These are phyloP conservation scores for Davidsoniella virescens DNA, from an alignment of 2,329 filamentous ascomycete genomes.

Conservation along the genomic window DNA sequence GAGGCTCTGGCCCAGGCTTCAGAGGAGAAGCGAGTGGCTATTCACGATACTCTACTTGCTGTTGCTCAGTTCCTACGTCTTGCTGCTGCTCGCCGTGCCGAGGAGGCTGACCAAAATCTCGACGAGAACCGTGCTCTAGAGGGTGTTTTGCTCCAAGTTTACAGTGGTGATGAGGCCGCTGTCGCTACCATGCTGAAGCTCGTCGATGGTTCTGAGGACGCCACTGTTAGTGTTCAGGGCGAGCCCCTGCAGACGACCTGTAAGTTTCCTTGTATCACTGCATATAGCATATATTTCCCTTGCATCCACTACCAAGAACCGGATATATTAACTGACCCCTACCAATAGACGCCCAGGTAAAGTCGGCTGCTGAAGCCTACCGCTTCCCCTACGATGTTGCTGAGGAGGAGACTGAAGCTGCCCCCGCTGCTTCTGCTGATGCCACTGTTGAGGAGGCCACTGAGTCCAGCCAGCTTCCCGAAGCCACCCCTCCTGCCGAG, in stretches of 20 bases:
- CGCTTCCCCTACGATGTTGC: slow-evolving; percentile 25
- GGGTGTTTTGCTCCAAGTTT: slow-evolving; percentile 61
- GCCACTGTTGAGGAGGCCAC: not conserved
- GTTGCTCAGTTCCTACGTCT: slow-evolving; percentile 68
- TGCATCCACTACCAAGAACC: not conserved
- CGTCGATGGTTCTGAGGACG: slow-evolving; percentile 54
- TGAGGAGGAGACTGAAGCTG: slow-evolving; percentile 16
- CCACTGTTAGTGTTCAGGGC: slow-evolving; percentile 47
- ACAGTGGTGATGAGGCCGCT: slow-evolving; percentile 59
- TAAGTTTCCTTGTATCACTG: slow-evolving; percentile 27
- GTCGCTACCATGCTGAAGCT: slow-evolving; percentile 63
- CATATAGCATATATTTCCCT: slow-evolving; percentile 13
- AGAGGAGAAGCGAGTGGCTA: slow-evolving; percentile 18
- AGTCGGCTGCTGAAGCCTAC: slow-evolving; percentile 35
- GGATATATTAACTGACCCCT: slow-evolving; percentile 15
- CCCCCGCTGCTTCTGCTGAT: slow-evolving; percentile 10
- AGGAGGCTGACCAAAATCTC: slow-evolving; percentile 45
- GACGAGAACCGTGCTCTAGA: slow-evolving; percentile 72
- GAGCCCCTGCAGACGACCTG: slow-evolving; percentile 54
- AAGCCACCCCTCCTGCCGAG: not conserved
- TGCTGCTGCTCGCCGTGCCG: slow-evolving; percentile 57
- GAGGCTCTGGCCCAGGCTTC: slow-evolving; percentile 34
- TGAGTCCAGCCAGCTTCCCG: not conserved
- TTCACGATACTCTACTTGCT: slow-evolving; percentile 49
- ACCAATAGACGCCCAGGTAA: slow-evolving; percentile 22